Evolutionary conservation across 1,284 basidiomycete genomes (phyloP).

Genomic region (Pseudozyma sp.): DNA sequence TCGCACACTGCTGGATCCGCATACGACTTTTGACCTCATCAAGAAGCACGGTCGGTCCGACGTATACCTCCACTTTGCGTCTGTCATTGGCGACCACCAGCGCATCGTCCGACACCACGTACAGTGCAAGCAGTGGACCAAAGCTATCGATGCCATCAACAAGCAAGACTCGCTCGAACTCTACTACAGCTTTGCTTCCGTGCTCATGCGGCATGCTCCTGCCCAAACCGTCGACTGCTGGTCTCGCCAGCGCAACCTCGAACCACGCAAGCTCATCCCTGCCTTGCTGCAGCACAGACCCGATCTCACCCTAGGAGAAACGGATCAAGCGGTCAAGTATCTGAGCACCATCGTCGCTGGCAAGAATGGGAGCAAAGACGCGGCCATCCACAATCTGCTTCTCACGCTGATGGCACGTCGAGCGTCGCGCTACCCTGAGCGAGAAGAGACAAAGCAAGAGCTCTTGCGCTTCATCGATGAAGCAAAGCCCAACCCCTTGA

Average conservation of each 20-base stretch:
- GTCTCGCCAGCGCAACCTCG: slow-evolving; percentile 82
- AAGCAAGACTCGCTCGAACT: slow-evolving; percentile 81
- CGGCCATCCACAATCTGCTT: slow-evolving; percentile 92
- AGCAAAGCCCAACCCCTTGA: slow-evolving; percentile 81
- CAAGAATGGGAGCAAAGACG: slow-evolving; percentile 80
- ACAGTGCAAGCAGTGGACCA: slow-evolving; percentile 88
- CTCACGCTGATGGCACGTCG: slow-evolving; percentile 81
- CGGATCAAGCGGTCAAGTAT: slow-evolving; percentile 88
- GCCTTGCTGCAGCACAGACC: slow-evolving; percentile 84
- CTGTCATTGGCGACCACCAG: slow-evolving; percentile 81
- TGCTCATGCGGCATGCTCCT: slow-evolving; percentile 86
- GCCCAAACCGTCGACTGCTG: slow-evolving; percentile 91
- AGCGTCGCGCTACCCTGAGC: slow-evolving; percentile 24
- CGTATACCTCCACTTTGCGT: slow-evolving; percentile 90
- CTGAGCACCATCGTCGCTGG: slow-evolving; percentile 82
- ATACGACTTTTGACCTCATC: slow-evolving; percentile 90
- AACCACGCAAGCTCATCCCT: slow-evolving; percentile 87
- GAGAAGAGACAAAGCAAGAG: slow-evolving; percentile 75
- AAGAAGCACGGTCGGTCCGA: slow-evolving; percentile 91
- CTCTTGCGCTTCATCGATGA: slow-evolving; percentile 87
- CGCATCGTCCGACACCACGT: slow-evolving; percentile 93
- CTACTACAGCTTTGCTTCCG: slow-evolving; percentile 91
- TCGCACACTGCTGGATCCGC: slow-evolving; percentile 83
- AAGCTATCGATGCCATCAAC: slow-evolving; percentile 87
- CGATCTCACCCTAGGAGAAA: slow-evolving; percentile 31